Percentiles rank a stretch among this genome's conserved stretches.
These are phyloP conservation scores for Ochetophila trinervis DNA, from an alignment of 306 rosid species.

Conservation along the genomic window DNA sequence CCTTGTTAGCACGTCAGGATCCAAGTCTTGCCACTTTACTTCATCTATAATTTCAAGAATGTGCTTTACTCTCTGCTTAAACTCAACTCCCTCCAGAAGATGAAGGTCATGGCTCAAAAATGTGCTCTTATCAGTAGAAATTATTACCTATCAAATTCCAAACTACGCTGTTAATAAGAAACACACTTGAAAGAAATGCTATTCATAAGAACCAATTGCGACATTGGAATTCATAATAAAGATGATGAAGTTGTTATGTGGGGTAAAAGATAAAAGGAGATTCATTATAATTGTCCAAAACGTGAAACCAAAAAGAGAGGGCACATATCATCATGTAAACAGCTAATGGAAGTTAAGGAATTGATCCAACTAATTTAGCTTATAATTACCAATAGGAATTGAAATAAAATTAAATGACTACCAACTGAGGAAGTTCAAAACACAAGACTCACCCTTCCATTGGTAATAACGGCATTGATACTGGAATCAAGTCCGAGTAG, in stretches of 20 bases:
- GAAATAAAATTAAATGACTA: not conserved
- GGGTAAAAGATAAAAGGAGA: too few species aligned
- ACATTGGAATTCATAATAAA: not conserved
- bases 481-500: conserved; percentile 65
- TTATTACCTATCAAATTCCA: conserved; percentile 49
- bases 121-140: conserved; percentile 47
- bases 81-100: conserved; percentile 88
- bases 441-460: conserved; percentile 82
- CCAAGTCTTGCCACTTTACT: conserved; percentile 69
- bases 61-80: conserved; percentile 81
- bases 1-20: conserved; percentile 90
- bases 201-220: too few species aligned
- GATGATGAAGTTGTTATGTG: not conserved
- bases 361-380: conserved; percentile 8
- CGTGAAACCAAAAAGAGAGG: not conserved
- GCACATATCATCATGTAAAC: not conserved
- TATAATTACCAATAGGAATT: not conserved
- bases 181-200: too few species aligned
- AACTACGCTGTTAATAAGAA: not conserved
- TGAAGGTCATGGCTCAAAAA: conserved; percentile 88
- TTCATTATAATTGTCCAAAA: not conserved
- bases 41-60: conserved; percentile 79
- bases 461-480: conserved; percentile 78
- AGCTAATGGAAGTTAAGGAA: not conserved
- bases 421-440: not conserved